Conservation (phyloP, 495 filamentous ascomycete genomes). For the Aspergillus diversus region DNA sequence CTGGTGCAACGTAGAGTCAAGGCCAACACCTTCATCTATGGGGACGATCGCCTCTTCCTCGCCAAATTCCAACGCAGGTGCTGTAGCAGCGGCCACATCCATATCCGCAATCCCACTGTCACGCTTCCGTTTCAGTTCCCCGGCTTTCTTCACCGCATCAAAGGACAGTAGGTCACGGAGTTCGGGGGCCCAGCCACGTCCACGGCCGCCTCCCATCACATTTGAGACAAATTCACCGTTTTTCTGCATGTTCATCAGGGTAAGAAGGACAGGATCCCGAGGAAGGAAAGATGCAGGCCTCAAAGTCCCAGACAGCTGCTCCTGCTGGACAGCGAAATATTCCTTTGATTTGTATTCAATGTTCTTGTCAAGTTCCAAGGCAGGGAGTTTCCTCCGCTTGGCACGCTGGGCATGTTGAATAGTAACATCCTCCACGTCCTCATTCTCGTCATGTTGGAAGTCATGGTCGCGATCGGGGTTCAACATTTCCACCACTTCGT, state of each 20-base stretch:
- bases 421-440: constrained; percentile 57
- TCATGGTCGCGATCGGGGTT: constrained; percentile 58
- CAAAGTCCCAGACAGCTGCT: constrained; percentile 77
- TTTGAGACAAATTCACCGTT: constrained; percentile 83
- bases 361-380: constrained; percentile 66
- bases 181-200: constrained; percentile 85
- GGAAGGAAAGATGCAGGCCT: constrained; percentile 79
- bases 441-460: constrained; percentile 51
- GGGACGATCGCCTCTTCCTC: constrained; percentile 59
- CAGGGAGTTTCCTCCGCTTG: constrained; percentile 70
- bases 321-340: constrained; percentile 77
- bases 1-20: constrained; percentile 55
- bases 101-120: constrained; percentile 86
- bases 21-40: constrained; percentile 52
- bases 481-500: constrained; percentile 61
- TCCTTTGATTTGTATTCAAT: constrained; percentile 57
- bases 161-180: constrained; percentile 83
- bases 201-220: constrained; percentile 74
- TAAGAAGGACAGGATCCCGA: constrained; percentile 80
- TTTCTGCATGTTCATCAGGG: constrained; percentile 87
- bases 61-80: constrained; percentile 71
- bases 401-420: constrained; percentile 65
- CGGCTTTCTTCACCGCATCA: constrained; percentile 72
- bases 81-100: constrained; percentile 64
- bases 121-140: constrained; percentile 91